phyloP scores from a whole-genome alignment of 73 alveolate genomes.

The Paraurostyla sp. region DNA sequence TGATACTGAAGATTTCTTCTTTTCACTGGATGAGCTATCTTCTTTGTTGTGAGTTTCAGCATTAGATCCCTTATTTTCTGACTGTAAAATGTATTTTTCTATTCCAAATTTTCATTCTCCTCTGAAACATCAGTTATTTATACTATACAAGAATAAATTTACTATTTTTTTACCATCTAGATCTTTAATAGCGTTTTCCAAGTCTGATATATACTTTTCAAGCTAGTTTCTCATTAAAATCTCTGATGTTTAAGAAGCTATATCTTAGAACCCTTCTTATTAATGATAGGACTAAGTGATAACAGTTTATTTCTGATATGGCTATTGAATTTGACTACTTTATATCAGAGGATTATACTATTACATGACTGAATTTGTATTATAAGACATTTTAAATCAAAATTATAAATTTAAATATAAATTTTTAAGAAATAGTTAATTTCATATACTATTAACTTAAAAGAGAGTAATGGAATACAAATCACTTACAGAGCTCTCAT shows the following conservation, averaged over 20 bases:
- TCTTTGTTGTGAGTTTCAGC: constrained; percentile 2
- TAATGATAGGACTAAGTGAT: no score
- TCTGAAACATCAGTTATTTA: background rate
- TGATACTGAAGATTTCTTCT: background rate
- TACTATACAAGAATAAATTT: background rate
- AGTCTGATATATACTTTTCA: constrained; percentile 1
- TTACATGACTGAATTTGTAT: no score
- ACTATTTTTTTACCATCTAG: background rate
- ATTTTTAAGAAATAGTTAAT: background rate
- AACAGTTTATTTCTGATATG: no score
- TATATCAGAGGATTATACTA: no score
- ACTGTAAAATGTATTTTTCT: background rate
- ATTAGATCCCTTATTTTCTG: background rate
- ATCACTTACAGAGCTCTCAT: background rate
- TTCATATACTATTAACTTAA: background rate
- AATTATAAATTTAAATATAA: background rate
- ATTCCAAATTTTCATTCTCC: background rate
- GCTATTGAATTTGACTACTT: no score
- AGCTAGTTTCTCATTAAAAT: background rate
- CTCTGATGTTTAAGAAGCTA: no score
- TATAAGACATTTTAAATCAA: no score
- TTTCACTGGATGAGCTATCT: background rate
- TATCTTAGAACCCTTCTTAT: no score
- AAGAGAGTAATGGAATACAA: constrained; percentile 8
- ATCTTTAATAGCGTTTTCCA: constrained; percentile 1